phyloP scores from a whole-genome alignment of 2,329 filamentous ascomycete species.

The Nigrospora oryzae region DNA sequence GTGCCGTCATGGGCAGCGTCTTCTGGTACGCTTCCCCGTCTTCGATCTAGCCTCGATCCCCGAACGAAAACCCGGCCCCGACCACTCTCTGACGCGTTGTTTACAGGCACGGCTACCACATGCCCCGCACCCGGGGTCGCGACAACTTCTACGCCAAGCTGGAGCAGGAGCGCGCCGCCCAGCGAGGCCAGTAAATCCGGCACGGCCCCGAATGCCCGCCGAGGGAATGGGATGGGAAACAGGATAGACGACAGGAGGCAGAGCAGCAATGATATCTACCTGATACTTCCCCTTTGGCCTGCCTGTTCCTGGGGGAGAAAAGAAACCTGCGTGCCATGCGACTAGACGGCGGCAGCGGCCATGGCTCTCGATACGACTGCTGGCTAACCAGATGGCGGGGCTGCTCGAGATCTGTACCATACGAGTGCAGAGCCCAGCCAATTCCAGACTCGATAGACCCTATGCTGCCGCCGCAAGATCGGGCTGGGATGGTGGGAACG shows the following conservation, averaged over 20 bases:
- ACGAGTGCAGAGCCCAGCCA: too few relatives aligned
- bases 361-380: too few relatives aligned
- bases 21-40: conserved; percentile 42
- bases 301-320: too few relatives aligned
- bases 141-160: conserved; percentile 51
- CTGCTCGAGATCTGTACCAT: too few relatives aligned
- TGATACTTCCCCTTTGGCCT: too few relatives aligned
- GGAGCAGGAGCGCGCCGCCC: conserved; percentile 44
- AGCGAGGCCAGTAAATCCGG: conserved; percentile 8
- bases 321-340: too few relatives aligned
- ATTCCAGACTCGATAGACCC: too few relatives aligned
- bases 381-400: too few relatives aligned
- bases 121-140: conserved; percentile 49
- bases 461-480: too few relatives aligned
- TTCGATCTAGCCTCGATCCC: background rate
- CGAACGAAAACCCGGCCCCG: background rate
- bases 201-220: background rate
- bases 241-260: background rate
- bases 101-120: conserved; percentile 53
- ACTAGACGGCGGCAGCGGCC: too few relatives aligned
- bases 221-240: background rate
- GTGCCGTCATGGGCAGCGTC: conserved; percentile 43
- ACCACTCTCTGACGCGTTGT: background rate
- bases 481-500: too few relatives aligned
- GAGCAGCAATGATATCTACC: background rate